Evolutionary conservation across 352 stramenopile species (phyloP), one percentile per base, ranked within the genome.

Genomic region (Elongisporangium anandrum): DNA sequence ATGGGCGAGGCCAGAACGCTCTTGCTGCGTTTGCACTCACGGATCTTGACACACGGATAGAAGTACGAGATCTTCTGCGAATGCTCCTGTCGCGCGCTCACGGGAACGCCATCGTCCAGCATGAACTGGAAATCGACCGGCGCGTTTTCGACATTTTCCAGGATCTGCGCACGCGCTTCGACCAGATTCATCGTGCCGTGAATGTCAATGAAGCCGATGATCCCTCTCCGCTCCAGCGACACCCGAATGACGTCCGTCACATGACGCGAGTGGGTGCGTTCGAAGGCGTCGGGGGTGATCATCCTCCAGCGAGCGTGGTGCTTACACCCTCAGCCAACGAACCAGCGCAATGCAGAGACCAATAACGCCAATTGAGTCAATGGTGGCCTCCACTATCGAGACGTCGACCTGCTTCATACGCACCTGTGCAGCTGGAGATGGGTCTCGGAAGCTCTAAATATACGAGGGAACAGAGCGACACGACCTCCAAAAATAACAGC

Each of bases 131-230:
- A 89, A 34, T 87, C 77, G 20, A 41, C 51, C 7, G 82, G 79
- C 1, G 76, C 77, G 41, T 89, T 72, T 49, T 92, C 82, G 12
- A 92, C 78, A 51, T 86, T 89, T 50, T 89, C 76, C 61, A 61
- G 75, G 60, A 92, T 89, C 29, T 85, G 63, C 15, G 69, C 65
- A 10, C 82, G 79, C 10, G 80, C 82, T 26, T 88, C 79, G 0
- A 78, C 55, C 21, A 92, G 55, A 26, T 66, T 90, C 77, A 88
- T 90, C 41, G 52, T 64, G 20, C 88, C 77, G 48, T 85, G 64
- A 41, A 87, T 76, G 52, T 90, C 72, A 48, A 92, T 92, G 50
- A 90, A 92, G 38, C 83, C 83, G 57, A 92, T 80, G 49, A 90
- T 68, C 26, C 81, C 80, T 52, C 69, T 66, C 9, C 63, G 66